Conservation (phyloP, 768 basidiomycete species). For the Termitomyces sp. region DNA sequence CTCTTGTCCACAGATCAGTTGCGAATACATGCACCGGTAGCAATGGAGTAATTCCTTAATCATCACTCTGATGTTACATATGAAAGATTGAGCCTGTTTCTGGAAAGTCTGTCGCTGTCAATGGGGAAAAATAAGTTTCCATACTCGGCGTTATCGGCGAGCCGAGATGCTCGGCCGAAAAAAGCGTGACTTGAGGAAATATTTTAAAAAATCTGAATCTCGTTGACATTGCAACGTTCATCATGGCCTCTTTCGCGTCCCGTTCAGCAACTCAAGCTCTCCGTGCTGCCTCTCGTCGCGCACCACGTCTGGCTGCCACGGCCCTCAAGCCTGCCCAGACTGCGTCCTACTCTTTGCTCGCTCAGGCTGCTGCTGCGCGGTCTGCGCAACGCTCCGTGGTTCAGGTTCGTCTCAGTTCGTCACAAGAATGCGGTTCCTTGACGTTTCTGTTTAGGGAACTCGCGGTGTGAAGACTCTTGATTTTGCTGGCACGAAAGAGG, state of each 20-base stretch:
- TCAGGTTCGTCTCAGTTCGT: conserved; percentile 24
- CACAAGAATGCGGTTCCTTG: conserved; percentile 5
- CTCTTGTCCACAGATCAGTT: not conserved
- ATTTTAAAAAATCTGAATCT: conserved; percentile 15
- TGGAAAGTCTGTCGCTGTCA: not conserved
- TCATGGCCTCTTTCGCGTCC: conserved; percentile 61
- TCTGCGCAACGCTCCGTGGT: conserved; percentile 27
- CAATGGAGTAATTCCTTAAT: not conserved
- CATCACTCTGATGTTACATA: not conserved
- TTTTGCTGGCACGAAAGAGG: conserved; percentile 92
- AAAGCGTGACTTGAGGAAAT: conserved; percentile 10
- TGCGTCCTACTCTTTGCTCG: conserved; percentile 68
- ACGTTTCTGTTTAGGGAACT: conserved; percentile 33
- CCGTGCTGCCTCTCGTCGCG: conserved; percentile 62
- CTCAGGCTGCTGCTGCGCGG: conserved; percentile 41
- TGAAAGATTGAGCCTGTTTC: not conserved
- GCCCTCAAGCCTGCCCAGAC: conserved; percentile 38
- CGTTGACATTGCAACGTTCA: conserved; percentile 20
- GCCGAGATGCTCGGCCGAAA: conserved; percentile 20
- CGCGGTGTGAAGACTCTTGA: conserved; percentile 94
- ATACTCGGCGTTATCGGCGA: conserved; percentile 18
- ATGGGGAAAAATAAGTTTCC: not conserved
- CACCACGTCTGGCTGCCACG: conserved; percentile 43
- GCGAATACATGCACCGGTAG: not conserved
- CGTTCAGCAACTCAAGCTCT: conserved; percentile 61